Evolutionary conservation across 1,139 yeast genomes (phyloP), one percentile per base, ranked within the genome.

Genomic region (Debaryomyces subglobosus): DNA sequence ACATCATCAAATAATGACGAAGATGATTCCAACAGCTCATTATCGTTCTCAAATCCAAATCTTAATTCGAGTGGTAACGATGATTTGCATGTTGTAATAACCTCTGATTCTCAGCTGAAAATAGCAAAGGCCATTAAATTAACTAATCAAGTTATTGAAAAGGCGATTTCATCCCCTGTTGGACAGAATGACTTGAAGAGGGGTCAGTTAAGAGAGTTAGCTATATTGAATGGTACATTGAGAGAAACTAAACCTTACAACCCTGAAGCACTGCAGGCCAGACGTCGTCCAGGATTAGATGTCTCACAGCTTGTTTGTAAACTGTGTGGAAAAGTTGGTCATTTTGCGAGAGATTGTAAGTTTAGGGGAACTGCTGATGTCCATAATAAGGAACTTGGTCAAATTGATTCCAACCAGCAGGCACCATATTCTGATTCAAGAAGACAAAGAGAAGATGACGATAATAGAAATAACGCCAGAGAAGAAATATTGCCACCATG

Each of bases 181-280:
- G 97, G 96, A 1, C 96, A 90, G 63, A 94, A 94, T 67, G 96
- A 90, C 54, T 77, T 89, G 65, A 95, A 95, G 63, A 76, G 97
- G 49, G 91, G 88, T 41, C 99, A 95, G 64, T 76, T 95, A 54
- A 78, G 97, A 53, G 97, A 94, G 60, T 76, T 95, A 58, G 99
- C 99, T 0, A 86, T 89, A 13, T 76, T 94, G 50, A 95, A 94
- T 70, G 99, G 99, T 68, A 95, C 99, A 0, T 75, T 91, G 44
- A 78, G 98, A 48, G 96, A 89, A 60, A 75, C 81, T 1, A 88
- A 84, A 85, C 91, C 71, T 71, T 84, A 65, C 72, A 86, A 65
- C 75, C 89, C 59, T 73, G 97, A 72, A 69, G 76, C 57, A 58
- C 71, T 15, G 4, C 35, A 53, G 62, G 63, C 74, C 46, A 55